Evolutionary conservation across 2,329 filamentous ascomycete genomes (phyloP).

Genomic region (Talaromyces amestolkiae): DNA sequence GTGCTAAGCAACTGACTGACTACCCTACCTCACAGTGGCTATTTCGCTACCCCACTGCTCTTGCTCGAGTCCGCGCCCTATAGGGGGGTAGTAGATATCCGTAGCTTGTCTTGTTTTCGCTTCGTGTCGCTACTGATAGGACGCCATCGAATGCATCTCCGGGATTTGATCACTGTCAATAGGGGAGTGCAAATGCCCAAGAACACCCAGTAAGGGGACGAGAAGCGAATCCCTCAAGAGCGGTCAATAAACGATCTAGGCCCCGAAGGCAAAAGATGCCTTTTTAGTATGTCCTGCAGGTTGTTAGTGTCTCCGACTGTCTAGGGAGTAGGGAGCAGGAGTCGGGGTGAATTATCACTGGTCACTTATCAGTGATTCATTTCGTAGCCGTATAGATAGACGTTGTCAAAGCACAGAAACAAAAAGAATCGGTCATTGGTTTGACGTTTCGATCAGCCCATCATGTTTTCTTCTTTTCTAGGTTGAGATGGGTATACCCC

Average conservation of each 20-base stretch:
- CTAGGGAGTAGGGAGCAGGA: background rate
- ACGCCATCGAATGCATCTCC: background rate
- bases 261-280: background rate
- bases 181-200: background rate
- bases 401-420: background rate
- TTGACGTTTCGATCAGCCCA: background rate
- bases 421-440: background rate
- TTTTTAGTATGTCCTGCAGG: too few relatives aligned
- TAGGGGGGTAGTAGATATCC: background rate
- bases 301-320: background rate
- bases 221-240: background rate
- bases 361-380: background rate
- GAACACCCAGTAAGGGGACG: background rate
- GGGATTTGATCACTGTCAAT: background rate
- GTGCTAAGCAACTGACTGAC: background rate
- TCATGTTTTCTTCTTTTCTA: background rate
- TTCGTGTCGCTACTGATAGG: background rate
- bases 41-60: background rate
- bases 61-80: background rate
- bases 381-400: background rate
- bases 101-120: background rate
- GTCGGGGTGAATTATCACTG: background rate
- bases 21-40: background rate
- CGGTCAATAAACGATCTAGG: constrained; percentile 4
- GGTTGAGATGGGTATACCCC: background rate